These are phyloP conservation scores for Eleusine coracana DNA, from an alignment of 176 grass and related monocot genomes.

Conservation along the genomic window DNA sequence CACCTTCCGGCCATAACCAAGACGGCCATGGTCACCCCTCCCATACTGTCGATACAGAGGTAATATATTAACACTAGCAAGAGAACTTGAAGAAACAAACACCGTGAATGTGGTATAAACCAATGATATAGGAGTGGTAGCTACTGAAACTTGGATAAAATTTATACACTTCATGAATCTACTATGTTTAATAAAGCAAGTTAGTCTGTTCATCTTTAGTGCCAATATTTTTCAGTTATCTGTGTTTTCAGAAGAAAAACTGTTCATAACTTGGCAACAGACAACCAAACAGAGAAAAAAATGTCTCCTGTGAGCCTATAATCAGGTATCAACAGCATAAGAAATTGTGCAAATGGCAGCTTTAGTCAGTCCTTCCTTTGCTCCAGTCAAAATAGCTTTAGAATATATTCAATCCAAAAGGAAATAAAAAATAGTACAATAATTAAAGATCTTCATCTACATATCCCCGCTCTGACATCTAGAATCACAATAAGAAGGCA, in stretches of 20 bases:
- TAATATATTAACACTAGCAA: not conserved
- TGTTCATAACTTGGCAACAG: not conserved
- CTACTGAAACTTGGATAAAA: not conserved
- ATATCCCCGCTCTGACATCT: not conserved
- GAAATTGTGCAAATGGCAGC: not conserved
- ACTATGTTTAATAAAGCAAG: not conserved
- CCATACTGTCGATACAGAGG: constrained; percentile 65
- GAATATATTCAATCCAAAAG: constrained; percentile 16
- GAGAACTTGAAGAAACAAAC: not conserved
- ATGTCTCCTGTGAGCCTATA: not conserved
- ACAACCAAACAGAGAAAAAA: not conserved
- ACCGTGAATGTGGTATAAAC: not conserved
- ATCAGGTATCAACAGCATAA: not conserved
- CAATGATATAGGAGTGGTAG: not conserved
- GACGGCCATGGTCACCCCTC: constrained; percentile 94
- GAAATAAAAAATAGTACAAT: not conserved
- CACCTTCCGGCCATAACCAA: constrained; percentile 78
- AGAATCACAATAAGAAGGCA: constrained; percentile 15
- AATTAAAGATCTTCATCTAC: not conserved
- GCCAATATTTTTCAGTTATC: not conserved
- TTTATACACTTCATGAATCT: not conserved
- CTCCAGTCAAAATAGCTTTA: not conserved
- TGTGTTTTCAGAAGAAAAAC: not conserved
- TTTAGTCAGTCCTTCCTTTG: not conserved
- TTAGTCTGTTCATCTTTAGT: not conserved